A percentile compares a stretch with the other conserved stretches of the same genome.
phyloP scores from a whole-genome alignment of 352 stramenopile species.

The Nothophytophthora sp. region DNA sequence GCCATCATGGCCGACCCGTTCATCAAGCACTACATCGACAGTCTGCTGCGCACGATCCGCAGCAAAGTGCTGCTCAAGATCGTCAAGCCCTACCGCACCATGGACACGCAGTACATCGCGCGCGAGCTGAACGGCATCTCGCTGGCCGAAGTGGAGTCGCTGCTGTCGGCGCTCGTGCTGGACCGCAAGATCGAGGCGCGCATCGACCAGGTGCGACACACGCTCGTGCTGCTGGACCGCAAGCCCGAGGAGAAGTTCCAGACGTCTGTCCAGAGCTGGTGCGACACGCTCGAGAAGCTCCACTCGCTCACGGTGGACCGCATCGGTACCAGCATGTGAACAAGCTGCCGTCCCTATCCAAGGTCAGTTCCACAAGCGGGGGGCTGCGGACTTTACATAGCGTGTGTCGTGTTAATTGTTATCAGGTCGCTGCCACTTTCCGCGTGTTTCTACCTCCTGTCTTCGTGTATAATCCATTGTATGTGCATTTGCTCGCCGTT shows the following conservation, averaged over 20 bases:
- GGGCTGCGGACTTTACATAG: slow-evolving; percentile 23
- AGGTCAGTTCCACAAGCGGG: no score
- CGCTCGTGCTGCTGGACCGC: slow-evolving; percentile 66
- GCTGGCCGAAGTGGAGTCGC: slow-evolving; percentile 89
- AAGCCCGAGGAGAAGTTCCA: slow-evolving; percentile 78
- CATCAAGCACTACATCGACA: slow-evolving; percentile 94
- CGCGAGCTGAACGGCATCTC: slow-evolving; percentile 93
- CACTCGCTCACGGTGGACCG: slow-evolving; percentile 66
- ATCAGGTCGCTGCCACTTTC: background rate
- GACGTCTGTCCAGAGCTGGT: slow-evolving; percentile 60
- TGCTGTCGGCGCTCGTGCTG: slow-evolving; percentile 92
- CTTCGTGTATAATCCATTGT: slow-evolving; percentile 13
- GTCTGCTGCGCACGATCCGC: slow-evolving; percentile 93
- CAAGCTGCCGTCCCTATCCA: no score
- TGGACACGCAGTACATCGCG: slow-evolving; percentile 92
- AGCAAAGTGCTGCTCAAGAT: slow-evolving; percentile 95
- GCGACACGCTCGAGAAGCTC: slow-evolving; percentile 71
- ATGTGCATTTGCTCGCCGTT: slow-evolving; percentile 8
- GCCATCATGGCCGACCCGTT: slow-evolving; percentile 96
- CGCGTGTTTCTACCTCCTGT: slow-evolving; percentile 4
- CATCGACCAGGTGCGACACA: slow-evolving; percentile 92
- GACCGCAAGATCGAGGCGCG: slow-evolving; percentile 91
- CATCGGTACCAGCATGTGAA: slow-evolving; percentile 43
- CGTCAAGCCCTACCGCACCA: slow-evolving; percentile 94
- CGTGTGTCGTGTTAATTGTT: background rate